phyloP scores from a whole-genome alignment of 2,329 filamentous ascomycete genomes.

The Fusarium sp. region DNA sequence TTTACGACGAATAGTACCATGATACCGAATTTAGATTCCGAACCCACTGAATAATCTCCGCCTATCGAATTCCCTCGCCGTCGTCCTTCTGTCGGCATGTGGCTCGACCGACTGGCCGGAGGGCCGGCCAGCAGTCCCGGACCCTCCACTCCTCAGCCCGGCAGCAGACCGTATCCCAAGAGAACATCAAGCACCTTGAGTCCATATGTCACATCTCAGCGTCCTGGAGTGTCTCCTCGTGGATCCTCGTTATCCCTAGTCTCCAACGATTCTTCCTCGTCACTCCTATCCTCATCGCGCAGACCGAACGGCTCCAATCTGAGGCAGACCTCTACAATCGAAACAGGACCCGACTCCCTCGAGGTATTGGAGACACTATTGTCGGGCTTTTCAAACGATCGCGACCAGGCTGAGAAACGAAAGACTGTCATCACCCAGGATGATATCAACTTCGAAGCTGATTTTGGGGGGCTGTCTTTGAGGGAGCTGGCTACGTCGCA shows the following conservation, averaged over 20 bases:
- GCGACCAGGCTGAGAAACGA: conserved; percentile 22
- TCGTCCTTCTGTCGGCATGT: conserved; percentile 71
- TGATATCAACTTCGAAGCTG: conserved; percentile 77
- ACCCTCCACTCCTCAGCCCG: conserved; percentile 73
- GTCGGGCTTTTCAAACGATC: conserved; percentile 45
- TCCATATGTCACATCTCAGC: conserved; percentile 77
- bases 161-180: conserved; percentile 76
- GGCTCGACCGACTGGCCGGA: conserved; percentile 87
- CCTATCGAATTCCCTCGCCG: conserved; percentile 11
- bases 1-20: conserved; percentile 31
- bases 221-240: conserved; percentile 77
- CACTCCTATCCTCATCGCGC: conserved; percentile 76
- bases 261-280: conserved; percentile 83
- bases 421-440: conserved; percentile 58
- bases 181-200: conserved; percentile 78
- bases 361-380: conserved; percentile 74
- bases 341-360: conserved; percentile 77
- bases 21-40: conserved; percentile 3
- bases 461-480: conserved; percentile 85
- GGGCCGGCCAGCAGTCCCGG: conserved; percentile 72
- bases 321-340: conserved; percentile 69
- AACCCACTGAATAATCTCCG: conserved; percentile 19
- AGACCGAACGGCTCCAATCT: conserved; percentile 78
- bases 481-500: conserved; percentile 74
- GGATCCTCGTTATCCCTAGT: conserved; percentile 85